These are phyloP conservation scores for Candida jianshihensis DNA, from an alignment of 805 yeast genomes.

Conservation along the genomic window DNA sequence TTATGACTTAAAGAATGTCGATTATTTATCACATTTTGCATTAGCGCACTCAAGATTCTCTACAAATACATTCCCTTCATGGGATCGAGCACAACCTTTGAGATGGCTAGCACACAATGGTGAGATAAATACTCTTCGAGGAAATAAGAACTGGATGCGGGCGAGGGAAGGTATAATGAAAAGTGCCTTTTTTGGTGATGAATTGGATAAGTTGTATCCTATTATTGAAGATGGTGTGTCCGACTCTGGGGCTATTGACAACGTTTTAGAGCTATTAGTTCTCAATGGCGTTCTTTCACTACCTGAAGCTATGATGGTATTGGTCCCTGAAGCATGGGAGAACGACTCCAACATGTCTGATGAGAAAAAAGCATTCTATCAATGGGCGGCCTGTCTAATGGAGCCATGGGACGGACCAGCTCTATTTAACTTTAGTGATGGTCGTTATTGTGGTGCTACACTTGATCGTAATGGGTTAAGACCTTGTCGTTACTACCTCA, in stretches of 20 bases:
- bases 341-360: constrained; percentile 83
- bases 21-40: constrained; percentile 92
- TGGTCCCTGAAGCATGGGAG: constrained; percentile 99
- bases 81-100: constrained; percentile 99
- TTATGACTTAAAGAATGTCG: constrained; percentile 86
- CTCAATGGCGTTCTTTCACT: constrained; percentile 86
- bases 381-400: constrained; percentile 99
- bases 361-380: constrained; percentile 88
- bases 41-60: constrained; percentile 96
- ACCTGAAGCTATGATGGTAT: constrained; percentile 95
- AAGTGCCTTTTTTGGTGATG: constrained; percentile 82
- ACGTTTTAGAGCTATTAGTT: constrained; percentile 85
- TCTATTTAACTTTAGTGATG: constrained; percentile 91
- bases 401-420: constrained; percentile 99
- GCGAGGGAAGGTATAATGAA: constrained; percentile 97
- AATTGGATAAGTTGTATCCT: constrained; percentile 84
- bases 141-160: constrained; percentile 99
- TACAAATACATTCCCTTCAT: constrained; percentile 97
- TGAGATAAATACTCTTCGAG: constrained; percentile 94
- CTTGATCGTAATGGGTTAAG: constrained; percentile 95
- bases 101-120: constrained; percentile 98
- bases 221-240: constrained; percentile 98
- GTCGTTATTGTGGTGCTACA: constrained; percentile 97
- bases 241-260: constrained; percentile 96
- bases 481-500: constrained; percentile 96